Base-by-base conservation (phyloP, 495 filamentous ascomycete species). In the Lasiosphaeria miniovina region DNA sequence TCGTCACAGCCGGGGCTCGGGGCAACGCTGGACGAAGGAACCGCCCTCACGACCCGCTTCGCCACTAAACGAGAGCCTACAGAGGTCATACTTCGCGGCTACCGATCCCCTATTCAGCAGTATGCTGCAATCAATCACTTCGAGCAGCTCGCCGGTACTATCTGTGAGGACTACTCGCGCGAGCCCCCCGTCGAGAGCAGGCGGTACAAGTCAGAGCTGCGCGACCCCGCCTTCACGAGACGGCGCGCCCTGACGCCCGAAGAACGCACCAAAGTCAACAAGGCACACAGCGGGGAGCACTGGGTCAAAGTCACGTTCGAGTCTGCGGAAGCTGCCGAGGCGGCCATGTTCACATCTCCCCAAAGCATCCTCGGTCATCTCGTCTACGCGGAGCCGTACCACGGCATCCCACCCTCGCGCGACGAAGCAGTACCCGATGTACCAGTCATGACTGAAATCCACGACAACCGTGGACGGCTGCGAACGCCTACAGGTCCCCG, bases 231-330 rank as follows among this genome's bases (percentile, higher is more conserved):
- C 1, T 79, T 85, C 41, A 80, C 83, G 31, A 70, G 79, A 48
- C 78, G 75, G 43, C 77, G 78, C 40, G 77, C 82, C 6, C 70
- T 95, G 15, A 86, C 90, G 14, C 70, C 80, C 33, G 82, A 84
- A 38, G 90, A 93, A 63, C 85, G 89, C 61, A 79, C 77, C 56
- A 89, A 90, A 68, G 87, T 90, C 59, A 90, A 88, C 72, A 81
- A 77, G 51, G 89, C 88, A 61, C 85, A 86, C 24, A 87, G 90
- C 55, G 92, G 92, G 14, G 82, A 86, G 60, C 84, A 92, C 74
- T 96, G 92, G 92, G 90, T 96, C 64, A 96, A 96, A 67, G 81
- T 96, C 54, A 96, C 92, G 1, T 96, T 93, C 63, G 90, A 95
- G 73, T 91, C 88, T 6, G 80, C 84, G 36, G 82, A 87, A 59